Conservation (phyloP, 805 yeast species). For the Torulaspora quercuum region DNA sequence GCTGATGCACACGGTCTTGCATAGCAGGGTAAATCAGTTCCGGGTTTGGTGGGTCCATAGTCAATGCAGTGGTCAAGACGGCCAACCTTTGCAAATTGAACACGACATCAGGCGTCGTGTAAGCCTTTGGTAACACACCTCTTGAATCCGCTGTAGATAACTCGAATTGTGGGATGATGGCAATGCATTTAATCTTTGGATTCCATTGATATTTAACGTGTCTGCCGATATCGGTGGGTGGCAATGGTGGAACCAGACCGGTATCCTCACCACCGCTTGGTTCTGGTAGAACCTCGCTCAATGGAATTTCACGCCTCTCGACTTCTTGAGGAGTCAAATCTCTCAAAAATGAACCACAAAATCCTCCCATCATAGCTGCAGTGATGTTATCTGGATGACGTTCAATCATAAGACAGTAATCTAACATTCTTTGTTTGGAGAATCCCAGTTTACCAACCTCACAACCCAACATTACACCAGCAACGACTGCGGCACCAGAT, state of each 20-base stretch:
- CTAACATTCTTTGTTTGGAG: constrained; percentile 78
- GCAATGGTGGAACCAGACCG: constrained; percentile 68
- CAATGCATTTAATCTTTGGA: constrained; percentile 75
- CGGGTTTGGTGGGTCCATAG: constrained; percentile 78
- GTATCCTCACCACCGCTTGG: constrained; percentile 69
- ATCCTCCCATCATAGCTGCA: constrained; percentile 99
- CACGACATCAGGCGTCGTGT: constrained; percentile 75
- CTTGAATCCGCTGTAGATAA: constrained; percentile 90
- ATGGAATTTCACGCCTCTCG: constrained; percentile 75
- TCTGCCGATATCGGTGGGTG: constrained; percentile 84
- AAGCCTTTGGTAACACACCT: constrained; percentile 80
- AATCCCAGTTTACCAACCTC: constrained; percentile 73
- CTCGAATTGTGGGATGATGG: constrained; percentile 91
- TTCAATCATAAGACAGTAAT: constrained; percentile 94
- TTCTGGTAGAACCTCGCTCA: constrained; percentile 78
- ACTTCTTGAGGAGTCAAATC: constrained; percentile 70
- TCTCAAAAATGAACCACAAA: constrained; percentile 90
- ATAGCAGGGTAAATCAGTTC: constrained; percentile 85
- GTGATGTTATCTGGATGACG: constrained; percentile 98
- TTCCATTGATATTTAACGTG: constrained; percentile 85
- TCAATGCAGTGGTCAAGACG: constrained; percentile 85
- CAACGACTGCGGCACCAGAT: constrained; percentile 97
- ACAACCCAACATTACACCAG: constrained; percentile 88
- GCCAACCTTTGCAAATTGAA: constrained; percentile 93
- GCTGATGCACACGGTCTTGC: constrained; percentile 97